Base-by-base conservation (phyloP, 1,139 yeast species). In the Candida anutae region DNA sequence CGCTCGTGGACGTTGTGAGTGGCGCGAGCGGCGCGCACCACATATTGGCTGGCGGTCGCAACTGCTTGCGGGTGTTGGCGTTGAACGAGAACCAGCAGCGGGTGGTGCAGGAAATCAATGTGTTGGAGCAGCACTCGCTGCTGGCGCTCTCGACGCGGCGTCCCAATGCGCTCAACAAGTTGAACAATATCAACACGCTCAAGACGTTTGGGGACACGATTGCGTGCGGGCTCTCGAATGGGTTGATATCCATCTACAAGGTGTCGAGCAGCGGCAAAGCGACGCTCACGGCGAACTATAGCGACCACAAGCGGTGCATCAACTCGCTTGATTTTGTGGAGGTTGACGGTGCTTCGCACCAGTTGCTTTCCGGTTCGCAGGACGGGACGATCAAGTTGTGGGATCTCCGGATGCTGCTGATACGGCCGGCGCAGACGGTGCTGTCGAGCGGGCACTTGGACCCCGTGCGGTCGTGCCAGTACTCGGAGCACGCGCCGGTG, bases 381-480 rank as follows among this genome's bases (percentile, higher is more conserved):
- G 98, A 90, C 54, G 96, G 97, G 2, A 64, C 79, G 13, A 76
- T 88, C 32, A 79, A 84, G 39, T 53, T 87, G 12, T 90, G 97
- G 96, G 97, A 90, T 51, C 51, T 87, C 32, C 67, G 95, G 26
- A 56, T 73, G 17, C 62, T 70, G 24, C 24, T 40, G 13, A 45
- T 54, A 4, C 62, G 62, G 34, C 76, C 84, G 0, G 59, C 60
- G 19, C 36, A 64, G 28, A 62, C 70, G 10, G 52, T 69, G 13
- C 37, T 49, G 14, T 50, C 68, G n/a, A 63, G 66, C 29, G 56
- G 68, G 19, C 78, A 75, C 38, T 61, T 78, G 9, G 93, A 80
- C 43, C 77, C 82, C 1, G 74, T 77, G 3, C 53, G 84, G 35
- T 64, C 75, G 16, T 69, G 78, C 36, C 77, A 75, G 42, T 74